phyloP scores from a whole-genome alignment of 2,329 filamentous ascomycete species.

The Chaetomium globosum region DNA sequence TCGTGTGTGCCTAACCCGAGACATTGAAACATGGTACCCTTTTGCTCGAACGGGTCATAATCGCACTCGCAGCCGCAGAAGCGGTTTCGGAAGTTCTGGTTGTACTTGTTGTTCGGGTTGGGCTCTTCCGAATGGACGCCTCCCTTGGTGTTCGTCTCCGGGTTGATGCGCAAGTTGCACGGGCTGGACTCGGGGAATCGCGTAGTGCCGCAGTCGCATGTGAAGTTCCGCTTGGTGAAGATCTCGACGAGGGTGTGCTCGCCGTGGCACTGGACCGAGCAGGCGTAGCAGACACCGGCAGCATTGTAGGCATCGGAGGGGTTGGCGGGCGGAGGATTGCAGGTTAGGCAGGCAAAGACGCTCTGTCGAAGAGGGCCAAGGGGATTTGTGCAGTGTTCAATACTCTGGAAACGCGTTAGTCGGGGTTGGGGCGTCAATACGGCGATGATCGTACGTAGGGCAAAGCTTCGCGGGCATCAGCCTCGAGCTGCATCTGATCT shows the following conservation, averaged over 20 bases:
- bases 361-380: slow-evolving; percentile 85
- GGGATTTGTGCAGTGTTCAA: slow-evolving; percentile 88
- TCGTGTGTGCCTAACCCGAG: slow-evolving; percentile 78
- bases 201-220: slow-evolving; percentile 92
- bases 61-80: slow-evolving; percentile 90
- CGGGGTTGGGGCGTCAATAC: background rate
- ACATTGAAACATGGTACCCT: slow-evolving; percentile 98
- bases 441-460: slow-evolving; percentile 71
- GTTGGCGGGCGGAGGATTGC: slow-evolving; percentile 75
- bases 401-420: slow-evolving; percentile 63
- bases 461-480: slow-evolving; percentile 89
- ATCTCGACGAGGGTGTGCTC: slow-evolving; percentile 94
- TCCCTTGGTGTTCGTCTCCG: slow-evolving; percentile 73
- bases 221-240: slow-evolving; percentile 93
- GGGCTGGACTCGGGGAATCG: slow-evolving; percentile 70
- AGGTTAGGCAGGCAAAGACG: slow-evolving; percentile 91
- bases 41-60: slow-evolving; percentile 86
- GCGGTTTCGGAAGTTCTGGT: slow-evolving; percentile 89
- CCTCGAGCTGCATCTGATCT: slow-evolving; percentile 85
- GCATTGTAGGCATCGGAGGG: slow-evolving; percentile 65
- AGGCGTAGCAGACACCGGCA: slow-evolving; percentile 93
- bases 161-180: slow-evolving; percentile 74
- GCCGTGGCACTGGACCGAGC: slow-evolving; percentile 94
- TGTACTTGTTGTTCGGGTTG: slow-evolving; percentile 78
- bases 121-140: slow-evolving; percentile 75